Conservation (phyloP, 1,284 basidiomycete species). For the Apiotrichum gracile region DNA sequence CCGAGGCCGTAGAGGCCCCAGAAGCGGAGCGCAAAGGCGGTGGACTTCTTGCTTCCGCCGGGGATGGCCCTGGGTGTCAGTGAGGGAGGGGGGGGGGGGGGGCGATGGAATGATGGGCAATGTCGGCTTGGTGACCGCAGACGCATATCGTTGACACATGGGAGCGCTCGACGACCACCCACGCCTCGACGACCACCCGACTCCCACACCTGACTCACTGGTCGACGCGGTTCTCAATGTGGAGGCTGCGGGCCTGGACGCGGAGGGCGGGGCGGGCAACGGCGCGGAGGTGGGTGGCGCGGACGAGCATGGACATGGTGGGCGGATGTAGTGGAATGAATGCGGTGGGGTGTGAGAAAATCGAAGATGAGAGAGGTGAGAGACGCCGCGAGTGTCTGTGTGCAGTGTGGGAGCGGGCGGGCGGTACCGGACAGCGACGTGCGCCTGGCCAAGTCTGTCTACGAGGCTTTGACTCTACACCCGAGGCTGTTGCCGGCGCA, state of each 20-base stretch:
- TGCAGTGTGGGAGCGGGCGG: background rate
- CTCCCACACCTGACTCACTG: background rate
- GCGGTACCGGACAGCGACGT: background rate
- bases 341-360: background rate
- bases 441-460: background rate
- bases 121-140: background rate
- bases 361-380: background rate
- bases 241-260: constrained; percentile 1
- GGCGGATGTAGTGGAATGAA: background rate
- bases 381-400: background rate
- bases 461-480: too few species aligned
- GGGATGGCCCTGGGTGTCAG: background rate
- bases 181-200: too few species aligned
- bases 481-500: background rate
- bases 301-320: constrained; percentile 1
- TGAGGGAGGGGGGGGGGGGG: background rate
- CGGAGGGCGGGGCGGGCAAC: background rate
- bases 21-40: background rate
- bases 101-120: background rate
- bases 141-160: background rate
- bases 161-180: background rate
- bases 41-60: background rate
- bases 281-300: background rate
- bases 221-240: constrained; percentile 3
- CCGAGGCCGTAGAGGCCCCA: background rate